A percentile compares a stretch with the other conserved stretches of the same genome.
Conservation (phyloP, 148 eudicot species). For the Limonium bicolor region DNA sequence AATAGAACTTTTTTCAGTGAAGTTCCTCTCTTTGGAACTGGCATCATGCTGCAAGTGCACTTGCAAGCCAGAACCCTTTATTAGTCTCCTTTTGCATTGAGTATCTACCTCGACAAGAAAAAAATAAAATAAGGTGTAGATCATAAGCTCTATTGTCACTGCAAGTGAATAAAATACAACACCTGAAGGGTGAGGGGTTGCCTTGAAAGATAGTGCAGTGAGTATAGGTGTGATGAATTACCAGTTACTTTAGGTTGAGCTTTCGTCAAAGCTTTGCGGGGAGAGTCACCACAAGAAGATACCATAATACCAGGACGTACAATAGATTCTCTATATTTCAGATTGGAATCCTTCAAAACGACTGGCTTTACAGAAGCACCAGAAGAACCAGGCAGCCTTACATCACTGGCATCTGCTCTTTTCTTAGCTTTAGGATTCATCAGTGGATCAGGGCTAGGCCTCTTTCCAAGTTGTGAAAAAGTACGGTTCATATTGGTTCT, state of each 20-base stretch:
- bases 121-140: no score
- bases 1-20: slow-evolving; percentile 8
- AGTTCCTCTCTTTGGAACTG: slow-evolving; percentile 1
- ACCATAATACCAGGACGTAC: no score
- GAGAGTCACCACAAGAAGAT: slow-evolving; percentile 10
- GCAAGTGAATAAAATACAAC: neutral
- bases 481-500: slow-evolving; percentile 2
- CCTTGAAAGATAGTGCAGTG: neutral
- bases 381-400: slow-evolving; percentile 4
- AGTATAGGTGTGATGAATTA: slow-evolving; percentile 4
- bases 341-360: slow-evolving; percentile 4
- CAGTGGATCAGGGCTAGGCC: slow-evolving; percentile 9
- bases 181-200: neutral
- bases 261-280: slow-evolving; percentile 1
- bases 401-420: slow-evolving; percentile 10
- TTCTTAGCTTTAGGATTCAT: slow-evolving; percentile 8
- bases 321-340: slow-evolving; percentile 9
- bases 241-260: neutral
- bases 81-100: slow-evolving; percentile 7
- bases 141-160: no score
- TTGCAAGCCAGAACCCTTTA: slow-evolving; percentile 8
- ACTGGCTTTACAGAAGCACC: neutral
- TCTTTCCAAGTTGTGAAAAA: slow-evolving; percentile 15
- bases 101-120: no score
- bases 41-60: slow-evolving; percentile 5